These are phyloP conservation scores for Phoenix roebelenii DNA, from an alignment of 176 grass and related monocot genomes.

Conservation along the genomic window DNA sequence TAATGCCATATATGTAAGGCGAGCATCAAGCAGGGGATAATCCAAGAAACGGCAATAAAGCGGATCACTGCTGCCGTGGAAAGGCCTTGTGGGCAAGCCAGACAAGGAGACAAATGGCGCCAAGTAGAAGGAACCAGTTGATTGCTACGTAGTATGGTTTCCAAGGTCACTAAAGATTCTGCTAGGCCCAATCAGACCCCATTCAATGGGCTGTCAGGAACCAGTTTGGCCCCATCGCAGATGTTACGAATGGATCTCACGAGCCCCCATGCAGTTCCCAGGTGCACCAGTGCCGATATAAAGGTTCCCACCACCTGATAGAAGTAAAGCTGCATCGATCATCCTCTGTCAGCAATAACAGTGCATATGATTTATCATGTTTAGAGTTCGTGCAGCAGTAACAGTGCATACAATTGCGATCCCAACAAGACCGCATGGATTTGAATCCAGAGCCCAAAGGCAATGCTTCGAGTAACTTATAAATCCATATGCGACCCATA, in stretches of 20 bases:
- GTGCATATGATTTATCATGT: no score
- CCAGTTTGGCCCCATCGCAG: not conserved
- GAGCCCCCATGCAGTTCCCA: conserved; percentile 17
- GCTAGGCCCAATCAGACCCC: conserved; percentile 13
- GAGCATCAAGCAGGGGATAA: no score
- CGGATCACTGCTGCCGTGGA: conserved; percentile 6
- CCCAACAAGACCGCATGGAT: no score
- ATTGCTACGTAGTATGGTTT: no score
- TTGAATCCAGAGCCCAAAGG: no score
- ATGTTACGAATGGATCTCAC: not conserved
- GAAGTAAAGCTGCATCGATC: not conserved
- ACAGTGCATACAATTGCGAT: no score
- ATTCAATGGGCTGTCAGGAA: conserved; percentile 1
- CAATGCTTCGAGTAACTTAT: no score
- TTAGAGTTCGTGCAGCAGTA: no score
- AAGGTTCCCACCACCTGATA: conserved; percentile 7
- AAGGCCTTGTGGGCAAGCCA: conserved; percentile 3
- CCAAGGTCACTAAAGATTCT: conserved; percentile 4
- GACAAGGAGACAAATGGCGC: not conserved
- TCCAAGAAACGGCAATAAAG: not conserved
- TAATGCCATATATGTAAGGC: no score
- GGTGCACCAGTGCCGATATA: not conserved
- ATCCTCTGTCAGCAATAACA: no score
- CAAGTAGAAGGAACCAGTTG: no score
- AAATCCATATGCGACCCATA: no score